These are phyloP conservation scores for Verbascum thapsus DNA, from an alignment of 257 asterid genomes.

Conservation along the genomic window DNA sequence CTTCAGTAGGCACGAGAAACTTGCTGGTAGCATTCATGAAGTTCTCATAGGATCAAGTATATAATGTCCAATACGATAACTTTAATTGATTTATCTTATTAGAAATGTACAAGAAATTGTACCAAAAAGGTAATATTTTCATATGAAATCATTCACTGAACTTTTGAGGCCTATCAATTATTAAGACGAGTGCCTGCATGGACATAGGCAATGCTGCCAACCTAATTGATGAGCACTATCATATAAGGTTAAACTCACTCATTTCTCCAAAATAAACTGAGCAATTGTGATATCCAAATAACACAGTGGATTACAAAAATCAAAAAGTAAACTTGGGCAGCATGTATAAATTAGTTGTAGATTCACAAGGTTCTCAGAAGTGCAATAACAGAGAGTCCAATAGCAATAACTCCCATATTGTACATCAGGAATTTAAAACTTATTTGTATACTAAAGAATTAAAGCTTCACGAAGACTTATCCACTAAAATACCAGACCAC, in stretches of 20 bases:
- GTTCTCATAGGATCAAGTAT: constrained; percentile 3
- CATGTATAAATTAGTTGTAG: background rate
- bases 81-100: background rate
- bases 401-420: background rate
- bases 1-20: background rate
- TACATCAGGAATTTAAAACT: background rate
- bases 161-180: background rate
- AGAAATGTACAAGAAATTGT: background rate
- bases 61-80: background rate
- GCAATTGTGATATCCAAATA: background rate
- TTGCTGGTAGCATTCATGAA: background rate
- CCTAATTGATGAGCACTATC: background rate
- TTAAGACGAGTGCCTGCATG: background rate
- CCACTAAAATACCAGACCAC: constrained; percentile 13
- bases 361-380: background rate
- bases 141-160: constrained; percentile 3
- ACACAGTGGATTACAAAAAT: background rate
- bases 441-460: constrained; percentile 2
- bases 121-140: background rate
- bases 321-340: background rate
- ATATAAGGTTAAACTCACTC: background rate
- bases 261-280: background rate
- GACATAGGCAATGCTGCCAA: background rate
- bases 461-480: background rate
- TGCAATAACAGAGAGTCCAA: background rate